phyloP scores from a whole-genome alignment of 2,329 filamentous ascomycete genomes.

The Trichoderma polysporum region DNA sequence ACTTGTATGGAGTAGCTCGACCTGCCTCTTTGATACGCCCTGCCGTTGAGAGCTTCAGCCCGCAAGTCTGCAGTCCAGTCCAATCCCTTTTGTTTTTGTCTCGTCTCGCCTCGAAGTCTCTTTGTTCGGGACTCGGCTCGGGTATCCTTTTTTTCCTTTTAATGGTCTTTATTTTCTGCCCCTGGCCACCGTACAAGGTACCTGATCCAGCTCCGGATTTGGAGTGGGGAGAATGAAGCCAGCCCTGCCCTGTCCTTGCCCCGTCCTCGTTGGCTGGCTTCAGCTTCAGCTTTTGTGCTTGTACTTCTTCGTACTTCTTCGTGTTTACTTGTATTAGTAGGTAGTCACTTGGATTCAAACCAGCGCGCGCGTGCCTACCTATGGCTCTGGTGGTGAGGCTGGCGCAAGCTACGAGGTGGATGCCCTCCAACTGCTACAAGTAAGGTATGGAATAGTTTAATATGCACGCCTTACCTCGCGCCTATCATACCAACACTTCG shows the following conservation, averaged over 20 bases:
- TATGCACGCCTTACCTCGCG: background rate
- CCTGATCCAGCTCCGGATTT: background rate
- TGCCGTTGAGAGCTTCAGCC: background rate
- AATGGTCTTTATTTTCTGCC: background rate
- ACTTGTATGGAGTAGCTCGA: background rate
- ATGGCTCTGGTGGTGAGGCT: too few relatives aligned
- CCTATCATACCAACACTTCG: background rate
- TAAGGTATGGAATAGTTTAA: background rate
- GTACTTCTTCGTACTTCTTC: too few relatives aligned
- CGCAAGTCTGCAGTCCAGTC: background rate
- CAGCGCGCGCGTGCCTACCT: too few relatives aligned
- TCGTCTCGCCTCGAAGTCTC: background rate
- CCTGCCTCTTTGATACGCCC: background rate
- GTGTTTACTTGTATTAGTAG: too few relatives aligned
- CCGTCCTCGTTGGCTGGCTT: too few relatives aligned
- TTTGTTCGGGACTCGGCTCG: too few relatives aligned
- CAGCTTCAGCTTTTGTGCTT: background rate
- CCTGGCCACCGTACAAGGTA: constrained; percentile 4
- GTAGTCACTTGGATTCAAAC: too few relatives aligned
- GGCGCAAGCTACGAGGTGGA: too few relatives aligned
- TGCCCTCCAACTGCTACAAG: too few relatives aligned
- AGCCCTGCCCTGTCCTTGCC: background rate
- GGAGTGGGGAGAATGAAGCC: background rate
- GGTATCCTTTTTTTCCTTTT: background rate
- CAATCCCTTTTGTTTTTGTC: background rate